Conservation (phyloP, 768 basidiomycete species). For the Butyriboletus loyo region DNA sequence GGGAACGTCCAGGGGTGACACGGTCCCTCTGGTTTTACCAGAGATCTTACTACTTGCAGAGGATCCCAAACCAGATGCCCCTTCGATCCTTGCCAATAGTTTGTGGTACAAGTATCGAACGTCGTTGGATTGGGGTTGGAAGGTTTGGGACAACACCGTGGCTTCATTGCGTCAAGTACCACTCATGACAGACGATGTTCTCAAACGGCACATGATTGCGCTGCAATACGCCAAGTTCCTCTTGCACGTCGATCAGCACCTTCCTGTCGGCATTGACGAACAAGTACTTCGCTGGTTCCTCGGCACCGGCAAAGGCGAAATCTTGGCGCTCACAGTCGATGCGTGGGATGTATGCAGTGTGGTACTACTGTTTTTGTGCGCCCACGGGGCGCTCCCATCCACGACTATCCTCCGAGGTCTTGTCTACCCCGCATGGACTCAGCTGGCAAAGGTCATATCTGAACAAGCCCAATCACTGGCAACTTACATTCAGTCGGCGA, state of each 20-base stretch:
- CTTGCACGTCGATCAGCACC: conserved; percentile 70
- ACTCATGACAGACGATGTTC: conserved; percentile 46
- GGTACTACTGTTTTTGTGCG: conserved; percentile 61
- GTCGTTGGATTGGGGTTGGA: conserved; percentile 72
- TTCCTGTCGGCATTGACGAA: conserved; percentile 68
- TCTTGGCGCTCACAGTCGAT: conserved; percentile 54
- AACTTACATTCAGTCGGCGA: conserved; percentile 59
- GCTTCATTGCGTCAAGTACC: conserved; percentile 71
- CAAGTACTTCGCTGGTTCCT: conserved; percentile 71
- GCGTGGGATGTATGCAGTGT: conserved; percentile 66
- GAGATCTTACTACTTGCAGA: conserved; percentile 68
- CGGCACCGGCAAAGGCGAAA: conserved; percentile 63
- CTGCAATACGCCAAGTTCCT: conserved; percentile 69
- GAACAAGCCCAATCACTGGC: conserved; percentile 42
- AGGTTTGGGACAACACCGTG: conserved; percentile 81
- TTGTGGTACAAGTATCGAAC: conserved; percentile 83
- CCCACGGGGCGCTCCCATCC: conserved; percentile 65
- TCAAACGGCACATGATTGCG: conserved; percentile 50
- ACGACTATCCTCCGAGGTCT: conserved; percentile 72
- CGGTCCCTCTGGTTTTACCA: conserved; percentile 42
- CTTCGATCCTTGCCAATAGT: conserved; percentile 67
- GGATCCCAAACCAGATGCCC: conserved; percentile 56
- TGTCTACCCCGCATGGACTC: conserved; percentile 76
- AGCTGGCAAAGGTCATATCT: conserved; percentile 42
- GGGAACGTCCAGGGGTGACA: conserved; percentile 30